Percentiles rank a stretch among this genome's conserved stretches.
phyloP scores from a whole-genome alignment of 345 rosid genomes.

The Dimocarpus longan region DNA sequence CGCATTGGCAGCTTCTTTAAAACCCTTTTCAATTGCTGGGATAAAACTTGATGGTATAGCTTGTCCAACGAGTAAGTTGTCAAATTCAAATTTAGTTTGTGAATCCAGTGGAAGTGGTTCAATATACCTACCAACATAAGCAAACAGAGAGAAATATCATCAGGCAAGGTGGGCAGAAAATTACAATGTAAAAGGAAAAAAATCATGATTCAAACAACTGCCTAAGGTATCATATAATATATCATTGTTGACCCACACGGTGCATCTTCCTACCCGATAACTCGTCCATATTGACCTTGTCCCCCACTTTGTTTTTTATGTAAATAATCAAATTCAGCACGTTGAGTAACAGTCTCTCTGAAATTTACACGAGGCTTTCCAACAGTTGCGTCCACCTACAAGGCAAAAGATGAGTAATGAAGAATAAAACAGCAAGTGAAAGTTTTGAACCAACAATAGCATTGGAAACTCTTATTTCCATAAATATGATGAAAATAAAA shows the following conservation, averaged over 20 bases:
- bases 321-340: slow-evolving; percentile 91
- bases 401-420: background rate
- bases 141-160: slow-evolving; percentile 8
- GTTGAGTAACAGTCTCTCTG: slow-evolving; percentile 88
- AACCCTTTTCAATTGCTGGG: slow-evolving; percentile 98
- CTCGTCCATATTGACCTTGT: slow-evolving; percentile 97
- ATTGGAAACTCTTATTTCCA: background rate
- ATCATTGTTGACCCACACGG: background rate
- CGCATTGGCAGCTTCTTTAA: slow-evolving; percentile 98
- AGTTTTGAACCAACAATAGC: background rate
- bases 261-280: slow-evolving; percentile 61
- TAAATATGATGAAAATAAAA: slow-evolving; percentile 9
- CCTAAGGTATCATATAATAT: background rate
- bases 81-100: slow-evolving; percentile 80
- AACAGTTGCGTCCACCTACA: slow-evolving; percentile 94
- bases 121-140: slow-evolving; percentile 52
- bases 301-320: slow-evolving; percentile 99
- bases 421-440: slow-evolving; percentile 4
- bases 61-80: slow-evolving; percentile 93
- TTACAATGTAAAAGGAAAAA: background rate
- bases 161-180: background rate
- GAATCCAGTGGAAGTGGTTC: slow-evolving; percentile 81
- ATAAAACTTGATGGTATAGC: slow-evolving; percentile 92
- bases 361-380: slow-evolving; percentile 99
- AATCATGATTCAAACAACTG: background rate